phyloP scores from a whole-genome alignment of 495 filamentous ascomycete species.

The Aspergillus baeticus region DNA sequence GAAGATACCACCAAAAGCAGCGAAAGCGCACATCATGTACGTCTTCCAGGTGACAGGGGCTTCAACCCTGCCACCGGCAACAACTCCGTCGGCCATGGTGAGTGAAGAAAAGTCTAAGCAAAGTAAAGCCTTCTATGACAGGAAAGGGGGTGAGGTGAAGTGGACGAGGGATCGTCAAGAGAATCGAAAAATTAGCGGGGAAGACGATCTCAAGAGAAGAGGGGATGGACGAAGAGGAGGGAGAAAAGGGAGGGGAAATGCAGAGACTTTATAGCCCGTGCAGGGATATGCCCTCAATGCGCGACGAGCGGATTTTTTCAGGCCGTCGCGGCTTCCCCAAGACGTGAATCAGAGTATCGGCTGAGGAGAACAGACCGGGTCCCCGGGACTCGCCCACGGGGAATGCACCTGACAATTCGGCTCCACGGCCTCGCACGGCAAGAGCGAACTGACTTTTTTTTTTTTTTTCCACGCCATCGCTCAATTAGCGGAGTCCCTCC shows the following conservation, averaged over 20 bases:
- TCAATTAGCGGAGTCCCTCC: neutral
- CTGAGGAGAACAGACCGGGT: constrained; percentile 10
- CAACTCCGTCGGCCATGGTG: constrained; percentile 20
- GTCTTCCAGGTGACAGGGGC: constrained; percentile 63
- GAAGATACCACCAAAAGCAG: constrained; percentile 59
- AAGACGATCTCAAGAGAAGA: too few species aligned
- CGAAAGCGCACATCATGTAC: constrained; percentile 60
- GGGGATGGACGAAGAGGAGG: neutral
- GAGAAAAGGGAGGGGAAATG: neutral
- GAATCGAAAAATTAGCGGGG: too few species aligned
- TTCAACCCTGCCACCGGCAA: constrained; percentile 43
- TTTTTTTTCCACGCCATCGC: constrained; percentile 4
- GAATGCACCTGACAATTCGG: constrained; percentile 13
- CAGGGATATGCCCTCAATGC: neutral
- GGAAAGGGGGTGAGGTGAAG: neutral
- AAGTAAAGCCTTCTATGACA: neutral
- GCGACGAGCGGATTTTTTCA: neutral
- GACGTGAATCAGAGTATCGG: constrained; percentile 11
- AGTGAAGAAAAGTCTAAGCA: constrained; percentile 3
- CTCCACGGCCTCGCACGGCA: constrained; percentile 3
- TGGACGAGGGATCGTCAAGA: neutral
- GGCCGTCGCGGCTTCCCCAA: constrained; percentile 9
- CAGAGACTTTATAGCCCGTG: constrained; percentile 2
- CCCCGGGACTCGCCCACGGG: constrained; percentile 23
- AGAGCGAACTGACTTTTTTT: neutral